phyloP scores from a whole-genome alignment of 139 green algal species.

The Microglena sp. region DNA sequence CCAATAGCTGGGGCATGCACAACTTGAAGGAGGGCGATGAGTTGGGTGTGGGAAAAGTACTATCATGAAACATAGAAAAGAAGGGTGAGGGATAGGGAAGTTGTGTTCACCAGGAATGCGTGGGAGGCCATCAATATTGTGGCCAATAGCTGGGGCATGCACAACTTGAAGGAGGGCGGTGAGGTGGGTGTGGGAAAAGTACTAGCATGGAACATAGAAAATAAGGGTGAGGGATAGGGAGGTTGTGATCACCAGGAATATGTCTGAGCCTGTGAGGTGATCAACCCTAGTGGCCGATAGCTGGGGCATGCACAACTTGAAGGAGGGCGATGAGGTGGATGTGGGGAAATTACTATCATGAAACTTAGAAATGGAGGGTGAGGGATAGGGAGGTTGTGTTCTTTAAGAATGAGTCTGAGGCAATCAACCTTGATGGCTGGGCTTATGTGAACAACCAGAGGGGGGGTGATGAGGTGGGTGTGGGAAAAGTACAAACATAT shows the following conservation, averaged over 20 bases:
- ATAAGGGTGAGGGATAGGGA: conserved; percentile 44
- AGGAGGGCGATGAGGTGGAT: conserved; percentile 87
- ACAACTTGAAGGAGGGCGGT: conserved; percentile 75
- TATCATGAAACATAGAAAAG: too few relatives aligned
- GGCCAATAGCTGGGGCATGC: conserved; percentile 80
- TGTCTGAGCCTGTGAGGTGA: conserved; percentile 78
- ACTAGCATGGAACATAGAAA: not conserved
- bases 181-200: conserved; percentile 53
- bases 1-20: conserved; percentile 78
- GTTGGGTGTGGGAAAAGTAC: too few relatives aligned
- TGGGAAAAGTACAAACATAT: too few relatives aligned
- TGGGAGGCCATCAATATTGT: conserved; percentile 96
- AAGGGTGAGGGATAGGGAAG: too few relatives aligned
- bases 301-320: conserved; percentile 79
- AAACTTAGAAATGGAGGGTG: too few relatives aligned
- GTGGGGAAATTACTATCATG: too few relatives aligned
- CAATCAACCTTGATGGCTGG: conserved; percentile 99
- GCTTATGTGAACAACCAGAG: too few relatives aligned
- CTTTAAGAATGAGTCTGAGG: conserved; percentile 90
- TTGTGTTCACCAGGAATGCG: conserved; percentile 93
- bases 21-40: conserved; percentile 87
- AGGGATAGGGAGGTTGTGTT: conserved; percentile 83
- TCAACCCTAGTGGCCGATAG: conserved; percentile 95
- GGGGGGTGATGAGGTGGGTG: too few relatives aligned
- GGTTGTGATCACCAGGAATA: conserved; percentile 92